phyloP scores from a whole-genome alignment of 768 basidiomycete genomes.

The Mycena rebaudengoi region DNA sequence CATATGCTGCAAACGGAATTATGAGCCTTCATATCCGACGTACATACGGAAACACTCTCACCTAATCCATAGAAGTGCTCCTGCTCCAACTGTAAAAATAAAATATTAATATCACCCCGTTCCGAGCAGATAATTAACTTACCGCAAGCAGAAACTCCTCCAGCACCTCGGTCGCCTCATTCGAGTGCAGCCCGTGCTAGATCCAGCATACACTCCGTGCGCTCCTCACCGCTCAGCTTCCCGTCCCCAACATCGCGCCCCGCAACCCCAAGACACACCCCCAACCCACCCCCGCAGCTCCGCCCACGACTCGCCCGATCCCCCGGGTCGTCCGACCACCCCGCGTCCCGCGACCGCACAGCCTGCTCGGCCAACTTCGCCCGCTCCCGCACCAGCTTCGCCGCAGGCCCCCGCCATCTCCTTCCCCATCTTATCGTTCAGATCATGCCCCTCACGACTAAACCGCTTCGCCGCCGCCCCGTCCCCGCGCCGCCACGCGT shows the following conservation, averaged over 20 bases:
- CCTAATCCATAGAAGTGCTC: slow-evolving; percentile 91
- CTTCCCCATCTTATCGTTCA: slow-evolving; percentile 88
- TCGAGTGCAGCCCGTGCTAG: slow-evolving; percentile 93
- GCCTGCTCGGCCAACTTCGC: slow-evolving; percentile 79
- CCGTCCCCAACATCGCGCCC: slow-evolving; percentile 61
- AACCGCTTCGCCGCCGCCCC: slow-evolving; percentile 96
- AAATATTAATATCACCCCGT: not conserved
- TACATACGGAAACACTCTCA: slow-evolving; percentile 42
- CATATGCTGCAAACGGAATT: slow-evolving; percentile 65
- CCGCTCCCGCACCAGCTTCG: slow-evolving; percentile 86
- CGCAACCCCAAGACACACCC: slow-evolving; percentile 89
- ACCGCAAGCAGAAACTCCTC: slow-evolving; percentile 90
- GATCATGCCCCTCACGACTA: slow-evolving; percentile 91
- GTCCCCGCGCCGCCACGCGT: slow-evolving; percentile 95
- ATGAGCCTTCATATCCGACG: slow-evolving; percentile 14
- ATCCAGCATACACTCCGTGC: slow-evolving; percentile 88
- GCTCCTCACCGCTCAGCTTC: slow-evolving; percentile 80
- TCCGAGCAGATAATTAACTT: slow-evolving; percentile 45
- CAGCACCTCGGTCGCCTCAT: slow-evolving; percentile 90
- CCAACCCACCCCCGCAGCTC: slow-evolving; percentile 80
- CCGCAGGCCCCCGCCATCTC: slow-evolving; percentile 90
- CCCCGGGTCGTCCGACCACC: slow-evolving; percentile 85
- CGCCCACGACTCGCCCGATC: slow-evolving; percentile 82
- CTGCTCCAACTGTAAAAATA: slow-evolving; percentile 70
- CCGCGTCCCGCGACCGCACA: slow-evolving; percentile 71